Evolutionary conservation across 306 rosid genomes (phyloP), one percentile per base, ranked within the genome.

Genomic region (Clitoria ternatea): DNA sequence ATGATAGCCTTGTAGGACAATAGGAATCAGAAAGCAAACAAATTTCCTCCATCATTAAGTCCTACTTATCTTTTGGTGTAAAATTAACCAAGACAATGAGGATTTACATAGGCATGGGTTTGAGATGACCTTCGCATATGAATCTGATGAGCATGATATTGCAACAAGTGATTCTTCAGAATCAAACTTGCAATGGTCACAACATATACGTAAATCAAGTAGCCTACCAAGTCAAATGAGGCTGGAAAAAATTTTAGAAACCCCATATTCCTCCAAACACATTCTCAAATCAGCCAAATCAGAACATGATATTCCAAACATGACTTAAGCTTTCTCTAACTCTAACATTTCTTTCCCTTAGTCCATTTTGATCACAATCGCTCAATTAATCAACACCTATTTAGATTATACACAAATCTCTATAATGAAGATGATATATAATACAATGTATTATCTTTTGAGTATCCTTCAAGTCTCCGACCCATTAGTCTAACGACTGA

Each of bases 81-180:
- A n/a, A n/a, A n/a, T n/a, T 22, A 12, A 29, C 73, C 86, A 55
- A 49, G 85, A 29, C 5, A 37, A 24, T 19, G 83, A 75, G 14
- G 75, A 75, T 43, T 37, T 37, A 5, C 79, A 29, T 15, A 65
- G 66, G 70, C 66, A 45, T 13, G 81, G 78, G 6, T 75, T 18
- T 79, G 94, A 88, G 35, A 57, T 63, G 53, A 39, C 54, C 72
- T 63, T 60, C 69, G 80, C 84, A 30, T 84, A 89, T 55, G 96
- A 88, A n/a, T 82, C 87, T 54, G 94, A 92, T 67, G 99, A 87
- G 17, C 83, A 63, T 59, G 97, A 88, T 54, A 70, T 85, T 73
- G 88, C 88, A 75, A 88, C 90, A 1, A 88, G 96, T 61, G 98
- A 93, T 77, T 90, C 87, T 26, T 88, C 97, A 30, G 98, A 90